These are phyloP conservation scores for Geotrichum candidum DNA, from an alignment of 1,139 yeast genomes.

Conservation along the genomic window DNA sequence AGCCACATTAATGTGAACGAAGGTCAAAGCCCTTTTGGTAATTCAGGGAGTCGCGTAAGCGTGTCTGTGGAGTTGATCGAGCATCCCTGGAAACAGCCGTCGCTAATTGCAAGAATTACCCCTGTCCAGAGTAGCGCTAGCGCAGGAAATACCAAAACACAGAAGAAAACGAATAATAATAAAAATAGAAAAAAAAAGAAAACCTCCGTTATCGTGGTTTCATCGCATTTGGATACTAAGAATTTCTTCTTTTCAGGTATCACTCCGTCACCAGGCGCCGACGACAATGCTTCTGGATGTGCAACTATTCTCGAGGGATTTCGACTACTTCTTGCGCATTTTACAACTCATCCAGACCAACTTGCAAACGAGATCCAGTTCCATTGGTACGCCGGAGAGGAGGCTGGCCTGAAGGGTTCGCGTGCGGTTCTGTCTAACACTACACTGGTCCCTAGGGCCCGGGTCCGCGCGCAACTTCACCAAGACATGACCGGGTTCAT, in stretches of 20 bases:
- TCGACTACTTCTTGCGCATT: conserved; percentile 38
- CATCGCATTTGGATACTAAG: conserved; percentile 86
- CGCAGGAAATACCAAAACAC: neutral
- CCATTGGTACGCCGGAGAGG: conserved; percentile 94
- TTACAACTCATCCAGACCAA: neutral
- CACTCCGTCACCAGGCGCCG: conserved; percentile 88
- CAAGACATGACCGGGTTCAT: conserved; percentile 93
- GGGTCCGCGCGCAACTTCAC: conserved; percentile 79
- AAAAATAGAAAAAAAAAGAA: neutral
- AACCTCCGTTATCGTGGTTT: conserved; percentile 58
- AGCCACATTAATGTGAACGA: conserved; percentile 16
- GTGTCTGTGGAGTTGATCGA: neutral
- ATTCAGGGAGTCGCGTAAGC: conserved; percentile 14
- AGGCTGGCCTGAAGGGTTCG: conserved; percentile 86
- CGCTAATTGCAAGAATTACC: neutral
- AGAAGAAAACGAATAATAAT: neutral
- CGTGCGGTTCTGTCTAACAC: conserved; percentile 58
- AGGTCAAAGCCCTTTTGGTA: conserved; percentile 20
- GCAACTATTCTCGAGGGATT: conserved; percentile 72
- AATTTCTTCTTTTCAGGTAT: conserved; percentile 67
- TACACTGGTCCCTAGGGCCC: conserved; percentile 26
- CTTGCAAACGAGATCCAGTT: conserved; percentile 79
- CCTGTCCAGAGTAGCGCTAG: neutral
- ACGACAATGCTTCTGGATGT: conserved; percentile 90
- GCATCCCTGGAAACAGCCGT: conserved; percentile 5